Evolutionary conservation across 2,329 filamentous ascomycete genomes (phyloP).

Genomic region (Fusarium chlamydosporum): DNA sequence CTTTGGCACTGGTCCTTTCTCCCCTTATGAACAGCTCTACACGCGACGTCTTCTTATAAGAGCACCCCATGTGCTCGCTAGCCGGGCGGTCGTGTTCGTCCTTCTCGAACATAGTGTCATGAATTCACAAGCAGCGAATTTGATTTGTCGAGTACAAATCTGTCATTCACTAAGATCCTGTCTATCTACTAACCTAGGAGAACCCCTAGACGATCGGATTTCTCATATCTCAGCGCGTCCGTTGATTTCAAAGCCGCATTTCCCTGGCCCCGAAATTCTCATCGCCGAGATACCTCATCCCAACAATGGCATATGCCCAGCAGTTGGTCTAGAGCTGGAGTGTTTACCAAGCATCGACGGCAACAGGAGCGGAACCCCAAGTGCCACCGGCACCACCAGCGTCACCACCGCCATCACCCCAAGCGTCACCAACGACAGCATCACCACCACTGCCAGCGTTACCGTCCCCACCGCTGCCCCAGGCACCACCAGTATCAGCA

Average conservation of each 20-base stretch:
- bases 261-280: neutral
- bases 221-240: neutral
- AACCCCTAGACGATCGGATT: slow-evolving; percentile 15
- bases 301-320: neutral
- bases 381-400: neutral
- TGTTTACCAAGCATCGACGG: slow-evolving; percentile 26
- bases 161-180: slow-evolving; percentile 14
- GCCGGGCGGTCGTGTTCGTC: neutral
- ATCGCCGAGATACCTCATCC: neutral
- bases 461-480: neutral
- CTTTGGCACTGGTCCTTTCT: neutral
- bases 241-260: neutral
- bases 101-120: neutral
- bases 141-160: neutral
- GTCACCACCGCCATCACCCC: neutral
- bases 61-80: neutral
- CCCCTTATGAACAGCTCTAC: neutral
- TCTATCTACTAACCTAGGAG: slow-evolving; percentile 24
- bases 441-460: neutral
- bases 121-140: neutral
- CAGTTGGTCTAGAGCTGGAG: neutral
- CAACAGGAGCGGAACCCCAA: neutral
- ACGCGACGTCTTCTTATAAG: neutral
- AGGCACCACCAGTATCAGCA: neutral
- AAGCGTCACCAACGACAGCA: neutral